phyloP scores from a whole-genome alignment of 495 filamentous ascomycete species.

The Cetradonia linearis region DNA sequence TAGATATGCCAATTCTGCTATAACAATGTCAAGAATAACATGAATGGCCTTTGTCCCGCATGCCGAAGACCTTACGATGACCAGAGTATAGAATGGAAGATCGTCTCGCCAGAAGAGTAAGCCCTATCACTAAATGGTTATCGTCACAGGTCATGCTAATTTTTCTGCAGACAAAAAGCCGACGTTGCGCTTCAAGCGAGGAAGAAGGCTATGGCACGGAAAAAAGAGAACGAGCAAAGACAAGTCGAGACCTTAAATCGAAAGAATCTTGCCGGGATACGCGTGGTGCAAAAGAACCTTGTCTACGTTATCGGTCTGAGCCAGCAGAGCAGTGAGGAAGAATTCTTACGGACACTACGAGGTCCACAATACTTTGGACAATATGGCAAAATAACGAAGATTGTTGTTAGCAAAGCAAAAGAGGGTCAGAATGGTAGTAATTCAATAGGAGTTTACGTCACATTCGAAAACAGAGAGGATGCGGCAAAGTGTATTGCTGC shows the following conservation, averaged over 20 bases:
- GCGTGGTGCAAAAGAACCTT: conserved; percentile 95
- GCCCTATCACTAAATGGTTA: conserved; percentile 21
- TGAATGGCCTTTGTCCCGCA: conserved; percentile 92
- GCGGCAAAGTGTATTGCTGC: conserved; percentile 79
- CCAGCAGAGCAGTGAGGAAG: conserved; percentile 82
- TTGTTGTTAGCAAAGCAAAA: conserved; percentile 94
- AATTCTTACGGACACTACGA: conserved; percentile 75
- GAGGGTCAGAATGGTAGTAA: conserved; percentile 59
- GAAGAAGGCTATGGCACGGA: conserved; percentile 79
- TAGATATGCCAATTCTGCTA: conserved; percentile 99
- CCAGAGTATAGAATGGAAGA: conserved; percentile 90
- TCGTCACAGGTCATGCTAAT: background rate
- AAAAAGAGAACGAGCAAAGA: conserved; percentile 89
- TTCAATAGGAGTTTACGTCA: conserved; percentile 93
- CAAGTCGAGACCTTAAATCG: conserved; percentile 91
- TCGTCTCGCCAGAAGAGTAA: conserved; percentile 87
- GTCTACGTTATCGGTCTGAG: conserved; percentile 95
- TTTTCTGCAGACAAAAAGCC: conserved; percentile 56
- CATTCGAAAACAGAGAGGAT: conserved; percentile 79
- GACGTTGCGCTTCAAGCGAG: conserved; percentile 83
- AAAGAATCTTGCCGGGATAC: conserved; percentile 87
- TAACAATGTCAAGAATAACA: conserved; percentile 93
- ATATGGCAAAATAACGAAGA: conserved; percentile 97
- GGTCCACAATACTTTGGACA: conserved; percentile 92
- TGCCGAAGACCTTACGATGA: conserved; percentile 93